Conservation (phyloP, 2,329 filamentous ascomycete genomes). For the Cytospora piceae region DNA sequence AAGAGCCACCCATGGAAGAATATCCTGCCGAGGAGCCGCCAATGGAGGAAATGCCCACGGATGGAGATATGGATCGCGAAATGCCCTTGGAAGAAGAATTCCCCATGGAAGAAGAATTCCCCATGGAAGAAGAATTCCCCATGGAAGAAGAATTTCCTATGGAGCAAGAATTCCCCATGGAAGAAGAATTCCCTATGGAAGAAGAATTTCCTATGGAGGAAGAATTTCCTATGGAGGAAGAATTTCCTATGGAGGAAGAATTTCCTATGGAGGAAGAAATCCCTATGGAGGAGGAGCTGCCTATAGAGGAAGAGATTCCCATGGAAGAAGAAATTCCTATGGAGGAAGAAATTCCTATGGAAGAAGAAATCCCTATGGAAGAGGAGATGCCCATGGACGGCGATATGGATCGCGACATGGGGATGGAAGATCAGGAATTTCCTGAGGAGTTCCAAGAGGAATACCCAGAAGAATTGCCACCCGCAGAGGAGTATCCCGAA, state of each 20-base stretch:
- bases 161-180: not conserved
- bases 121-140: too few species aligned
- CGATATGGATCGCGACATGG: not conserved
- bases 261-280: too few species aligned
- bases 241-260: not conserved
- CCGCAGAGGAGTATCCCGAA: not conserved
- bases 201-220: not conserved
- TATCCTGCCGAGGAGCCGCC: too few species aligned
- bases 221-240: not conserved
- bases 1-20: too few species aligned
- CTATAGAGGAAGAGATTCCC: too few species aligned
- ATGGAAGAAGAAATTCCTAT: not conserved
- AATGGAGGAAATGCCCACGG: too few species aligned
- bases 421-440: not conserved
- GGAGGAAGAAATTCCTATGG: not conserved
- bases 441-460: not conserved
- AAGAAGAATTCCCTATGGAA: not conserved
- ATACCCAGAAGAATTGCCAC: too few species aligned
- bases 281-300: not conserved
- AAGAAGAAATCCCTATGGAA: not conserved
- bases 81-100: too few species aligned
- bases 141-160: not conserved
- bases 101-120: not conserved
- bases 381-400: conserved; percentile 7
- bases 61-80: too few species aligned